Evolutionary conservation across 768 basidiomycete species (phyloP), one percentile per base, ranked within the genome.

Genomic region (Pleurotus djamor): DNA sequence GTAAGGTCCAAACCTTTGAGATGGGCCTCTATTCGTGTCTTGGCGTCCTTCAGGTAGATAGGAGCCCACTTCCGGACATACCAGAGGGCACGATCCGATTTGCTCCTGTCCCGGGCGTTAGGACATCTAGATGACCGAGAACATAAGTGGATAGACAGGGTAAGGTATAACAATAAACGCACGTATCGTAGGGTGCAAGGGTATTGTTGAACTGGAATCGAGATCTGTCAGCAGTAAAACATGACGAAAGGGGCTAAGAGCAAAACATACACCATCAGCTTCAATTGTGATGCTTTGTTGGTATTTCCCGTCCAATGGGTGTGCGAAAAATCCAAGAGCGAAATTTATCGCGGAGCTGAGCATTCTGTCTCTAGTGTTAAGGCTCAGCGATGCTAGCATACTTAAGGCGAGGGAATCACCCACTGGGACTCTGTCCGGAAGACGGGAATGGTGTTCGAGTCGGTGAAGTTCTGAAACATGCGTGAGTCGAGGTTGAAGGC

Each of bases 171-270:
- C 13, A 32, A 44, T 12, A 14, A 5, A 68, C 79, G 48, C 65
- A 91, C 76, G 91, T 92, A 59, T 82, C 81, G 63, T 94, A 95
- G 3, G 94, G 94, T 0, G 93, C 82, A 4, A 97, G 83, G 1
- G 94, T 94, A 69, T 90, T 91, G 72, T 92, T 93, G 67, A 88
- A 91, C 82, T 89, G 50, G 33, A 6, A 36, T 16, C 12, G 4
- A 8, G 52, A 52, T 34, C 60, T 12, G n/a, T 17, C 10, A 17
- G n/a, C 41, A 65, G 59, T 66, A 60, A 57, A 68, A 28, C 35
- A 43, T 7, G 21, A 59, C 7, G 48, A 10, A 48, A 43, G 13
- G 21, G 21, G 21, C 50, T 41, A 58, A 43, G 32, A 35, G 33
- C 10, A 41, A 55, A 61, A 64, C 85, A 67, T 76, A 79, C 90